phyloP scores from a whole-genome alignment of 2,329 filamentous ascomycete species.

The Fusarium lateritium region DNA sequence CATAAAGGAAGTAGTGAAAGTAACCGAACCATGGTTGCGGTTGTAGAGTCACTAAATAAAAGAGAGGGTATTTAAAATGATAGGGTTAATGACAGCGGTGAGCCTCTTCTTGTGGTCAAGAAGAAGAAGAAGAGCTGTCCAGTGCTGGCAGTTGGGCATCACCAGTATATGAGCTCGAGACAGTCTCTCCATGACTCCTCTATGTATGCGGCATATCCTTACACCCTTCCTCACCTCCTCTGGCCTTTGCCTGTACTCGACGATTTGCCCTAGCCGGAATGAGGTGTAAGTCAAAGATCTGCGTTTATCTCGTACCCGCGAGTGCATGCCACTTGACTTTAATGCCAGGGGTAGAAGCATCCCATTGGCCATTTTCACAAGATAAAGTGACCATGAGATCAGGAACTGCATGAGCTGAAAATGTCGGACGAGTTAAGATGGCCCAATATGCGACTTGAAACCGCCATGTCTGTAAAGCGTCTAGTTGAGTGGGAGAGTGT shows the following conservation, averaged over 20 bases:
- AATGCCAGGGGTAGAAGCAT: slow-evolving; percentile 26
- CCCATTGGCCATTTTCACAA: slow-evolving; percentile 28
- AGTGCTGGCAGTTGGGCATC: not conserved
- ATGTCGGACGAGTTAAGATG: slow-evolving; percentile 24
- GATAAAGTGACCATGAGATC: slow-evolving; percentile 16
- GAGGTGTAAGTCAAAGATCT: slow-evolving; percentile 13
- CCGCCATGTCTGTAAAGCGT: slow-evolving; percentile 24
- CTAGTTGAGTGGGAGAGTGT: not conserved
- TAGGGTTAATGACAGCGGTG: not conserved
- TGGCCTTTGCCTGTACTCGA: not conserved
- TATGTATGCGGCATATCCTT: slow-evolving; percentile 20
- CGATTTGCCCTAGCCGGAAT: slow-evolving; percentile 12
- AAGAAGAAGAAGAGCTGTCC: not conserved
- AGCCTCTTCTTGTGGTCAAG: not conserved
- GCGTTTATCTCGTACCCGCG: slow-evolving; percentile 12
- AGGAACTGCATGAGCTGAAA: slow-evolving; percentile 42
- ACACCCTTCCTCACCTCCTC: slow-evolving; percentile 10
- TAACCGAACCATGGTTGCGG: slow-evolving; percentile 26
- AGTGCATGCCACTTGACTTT: slow-evolving; percentile 19
- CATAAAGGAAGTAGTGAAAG: slow-evolving; percentile 15
- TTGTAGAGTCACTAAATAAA: not conserved
- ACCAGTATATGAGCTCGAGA: slow-evolving; percentile 21
- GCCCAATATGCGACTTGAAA: slow-evolving; percentile 38
- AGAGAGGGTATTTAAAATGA: not conserved
- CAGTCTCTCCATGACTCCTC: not conserved